phyloP scores from a whole-genome alignment of 441 rosid species.

The Pelargonium citronellum region DNA sequence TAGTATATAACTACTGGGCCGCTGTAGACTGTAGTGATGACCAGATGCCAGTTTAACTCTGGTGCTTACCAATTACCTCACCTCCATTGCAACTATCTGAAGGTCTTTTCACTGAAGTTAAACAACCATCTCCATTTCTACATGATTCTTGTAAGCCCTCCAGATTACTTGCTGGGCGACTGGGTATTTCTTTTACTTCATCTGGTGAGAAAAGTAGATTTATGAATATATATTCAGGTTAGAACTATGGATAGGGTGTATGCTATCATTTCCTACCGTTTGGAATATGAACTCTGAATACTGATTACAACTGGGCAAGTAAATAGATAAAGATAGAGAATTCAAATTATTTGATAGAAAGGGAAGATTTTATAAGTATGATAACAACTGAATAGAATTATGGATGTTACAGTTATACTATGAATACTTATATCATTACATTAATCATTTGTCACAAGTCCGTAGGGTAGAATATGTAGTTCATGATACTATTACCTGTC shows the following conservation, averaged over 20 bases:
- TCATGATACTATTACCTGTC: constrained; percentile 31
- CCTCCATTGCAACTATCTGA: constrained; percentile 46
- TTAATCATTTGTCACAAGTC: background rate
- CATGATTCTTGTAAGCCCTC: constrained; percentile 22
- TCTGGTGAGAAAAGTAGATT: constrained; percentile 22
- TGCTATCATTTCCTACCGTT: background rate
- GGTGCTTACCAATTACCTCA: constrained; percentile 22
- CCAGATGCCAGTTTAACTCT: background rate
- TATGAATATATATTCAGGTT: background rate
- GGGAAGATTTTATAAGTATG: too few species aligned
- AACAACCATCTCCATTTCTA: constrained; percentile 27
- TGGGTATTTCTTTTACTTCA: constrained; percentile 27
- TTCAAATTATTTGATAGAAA: too few species aligned
- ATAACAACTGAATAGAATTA: too few species aligned
- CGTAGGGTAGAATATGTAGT: background rate
- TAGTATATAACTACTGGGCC: constrained; percentile 9
- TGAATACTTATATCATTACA: background rate
- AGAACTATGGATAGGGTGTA: background rate
- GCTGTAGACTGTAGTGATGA: constrained; percentile 12
- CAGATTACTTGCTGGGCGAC: constrained; percentile 16
- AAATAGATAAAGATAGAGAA: too few species aligned
- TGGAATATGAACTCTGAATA: background rate
- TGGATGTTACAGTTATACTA: background rate
- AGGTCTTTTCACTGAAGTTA: constrained; percentile 40
- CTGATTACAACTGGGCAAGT: background rate